Evolutionary conservation across 208 protist species (phyloP).

Genomic region (Crithidia thermophila): DNA sequence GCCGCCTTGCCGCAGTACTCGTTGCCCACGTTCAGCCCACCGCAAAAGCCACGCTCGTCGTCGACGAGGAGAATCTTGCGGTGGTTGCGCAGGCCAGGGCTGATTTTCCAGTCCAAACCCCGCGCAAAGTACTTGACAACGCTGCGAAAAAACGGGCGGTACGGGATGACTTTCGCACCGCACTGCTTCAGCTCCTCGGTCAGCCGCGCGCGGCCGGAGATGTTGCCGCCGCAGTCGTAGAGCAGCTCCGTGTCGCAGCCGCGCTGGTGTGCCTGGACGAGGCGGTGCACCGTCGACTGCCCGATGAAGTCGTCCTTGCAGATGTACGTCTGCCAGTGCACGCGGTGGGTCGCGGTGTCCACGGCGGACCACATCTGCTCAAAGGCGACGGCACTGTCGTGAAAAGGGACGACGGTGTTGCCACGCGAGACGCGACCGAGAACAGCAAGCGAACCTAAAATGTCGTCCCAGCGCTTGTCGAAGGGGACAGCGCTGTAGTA

Average conservation of each 20-base stretch:
- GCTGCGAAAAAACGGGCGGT: conserved; percentile 85
- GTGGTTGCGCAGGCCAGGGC: conserved; percentile 90
- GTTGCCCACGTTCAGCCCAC: conserved; percentile 94
- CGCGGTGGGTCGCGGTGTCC: conserved; percentile 63
- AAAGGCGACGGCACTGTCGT: conserved; percentile 83
- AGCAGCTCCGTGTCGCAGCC: conserved; percentile 83
- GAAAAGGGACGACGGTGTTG: conserved; percentile 68
- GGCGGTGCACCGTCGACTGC: conserved; percentile 57
- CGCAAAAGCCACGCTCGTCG: conserved; percentile 81
- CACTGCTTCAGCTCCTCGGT: conserved; percentile 68
- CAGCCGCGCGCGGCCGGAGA: conserved; percentile 76
- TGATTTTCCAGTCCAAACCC: conserved; percentile 77
- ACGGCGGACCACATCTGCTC: conserved; percentile 87
- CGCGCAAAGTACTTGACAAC: conserved; percentile 65
- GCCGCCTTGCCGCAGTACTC: conserved; percentile 82
- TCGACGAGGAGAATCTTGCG: conserved; percentile 92
- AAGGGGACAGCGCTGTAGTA: conserved; percentile 62
- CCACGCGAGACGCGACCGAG: conserved; percentile 68
- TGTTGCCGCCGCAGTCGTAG: conserved; percentile 93
- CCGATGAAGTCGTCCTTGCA: conserved; percentile 92
- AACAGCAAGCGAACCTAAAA: conserved; percentile 53
- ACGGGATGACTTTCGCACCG: conserved; percentile 79
- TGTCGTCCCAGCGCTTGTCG: conserved; percentile 77
- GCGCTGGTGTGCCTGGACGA: conserved; percentile 73
- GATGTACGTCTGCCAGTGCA: conserved; percentile 94